These are phyloP conservation scores for Lactarius psammicola DNA, from an alignment of 768 basidiomycete species.

Conservation along the genomic window DNA sequence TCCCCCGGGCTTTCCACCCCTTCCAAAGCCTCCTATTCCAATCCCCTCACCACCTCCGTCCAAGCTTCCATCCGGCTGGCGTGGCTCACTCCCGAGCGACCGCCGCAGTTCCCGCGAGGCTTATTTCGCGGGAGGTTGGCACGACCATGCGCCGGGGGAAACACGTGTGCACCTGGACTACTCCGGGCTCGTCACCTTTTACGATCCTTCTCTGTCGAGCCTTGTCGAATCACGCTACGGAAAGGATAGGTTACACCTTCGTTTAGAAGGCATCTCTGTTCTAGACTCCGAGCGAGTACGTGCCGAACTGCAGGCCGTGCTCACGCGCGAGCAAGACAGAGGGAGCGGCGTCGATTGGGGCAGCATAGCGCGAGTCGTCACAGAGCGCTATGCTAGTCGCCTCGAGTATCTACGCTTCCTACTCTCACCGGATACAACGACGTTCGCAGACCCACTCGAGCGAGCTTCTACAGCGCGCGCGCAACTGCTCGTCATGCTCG, in stretches of 20 bases:
- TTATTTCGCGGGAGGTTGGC: slow-evolving; percentile 42
- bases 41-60: not conserved
- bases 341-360: slow-evolving; percentile 45
- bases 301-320: slow-evolving; percentile 32
- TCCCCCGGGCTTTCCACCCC: not conserved
- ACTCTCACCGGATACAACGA: not conserved
- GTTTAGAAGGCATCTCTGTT: slow-evolving; percentile 36
- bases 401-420: slow-evolving; percentile 41
- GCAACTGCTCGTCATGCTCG: slow-evolving; percentile 30
- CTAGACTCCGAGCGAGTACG: slow-evolving; percentile 31
- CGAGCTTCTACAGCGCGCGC: slow-evolving; percentile 15
- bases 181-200: slow-evolving; percentile 43
- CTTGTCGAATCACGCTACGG: slow-evolving; percentile 36
- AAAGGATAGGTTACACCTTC: slow-evolving; percentile 39
- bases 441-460: not conserved
- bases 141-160: slow-evolving; percentile 45
- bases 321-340: slow-evolving; percentile 25
- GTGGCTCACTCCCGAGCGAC: slow-evolving; percentile 13
- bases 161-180: slow-evolving; percentile 44
- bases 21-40: too few relatives aligned
- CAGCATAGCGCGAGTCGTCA: slow-evolving; percentile 39
- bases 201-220: slow-evolving; percentile 41
- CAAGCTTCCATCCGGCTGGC: slow-evolving; percentile 25
- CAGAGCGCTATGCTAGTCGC: slow-evolving; percentile 44
- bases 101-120: slow-evolving; percentile 20